A percentile compares a stretch with the other conserved stretches of the same genome.
Conservation (phyloP, 805 yeast species). For the Kurtzmaniella cleridarum region DNA sequence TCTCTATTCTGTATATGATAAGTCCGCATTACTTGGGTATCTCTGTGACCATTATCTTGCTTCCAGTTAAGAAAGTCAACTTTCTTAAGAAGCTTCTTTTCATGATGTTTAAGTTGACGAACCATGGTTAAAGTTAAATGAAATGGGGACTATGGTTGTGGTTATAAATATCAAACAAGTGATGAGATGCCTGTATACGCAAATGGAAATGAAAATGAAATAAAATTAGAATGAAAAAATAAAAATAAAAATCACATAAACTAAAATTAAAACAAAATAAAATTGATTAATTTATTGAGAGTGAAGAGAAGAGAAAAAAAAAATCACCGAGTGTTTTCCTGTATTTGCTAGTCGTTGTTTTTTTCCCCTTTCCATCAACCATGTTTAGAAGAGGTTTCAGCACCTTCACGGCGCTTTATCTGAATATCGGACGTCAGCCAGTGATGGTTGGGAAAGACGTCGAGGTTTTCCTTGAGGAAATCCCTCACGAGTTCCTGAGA, state of each 20-base stretch:
- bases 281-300: no score
- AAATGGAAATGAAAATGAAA: no score
- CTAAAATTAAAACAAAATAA: no score
- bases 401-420: slow-evolving; percentile 17
- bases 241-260: no score
- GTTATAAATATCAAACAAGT: no score
- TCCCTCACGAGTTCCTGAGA: slow-evolving; percentile 50
- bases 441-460: slow-evolving; percentile 64
- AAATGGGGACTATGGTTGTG: neutral
- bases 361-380: neutral
- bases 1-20: slow-evolving; percentile 93
- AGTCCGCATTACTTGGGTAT: slow-evolving; percentile 92
- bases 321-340: no score
- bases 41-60: slow-evolving; percentile 92
- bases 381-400: slow-evolving; percentile 10
- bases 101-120: slow-evolving; percentile 88
- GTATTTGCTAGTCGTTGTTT: no score
- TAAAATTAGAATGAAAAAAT: no score
- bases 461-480: slow-evolving; percentile 37
- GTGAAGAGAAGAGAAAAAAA: no score
- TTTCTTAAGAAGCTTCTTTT: slow-evolving; percentile 87
- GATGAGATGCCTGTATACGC: no score
- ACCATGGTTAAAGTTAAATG: slow-evolving; percentile 46
- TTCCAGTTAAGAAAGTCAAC: slow-evolving; percentile 98
- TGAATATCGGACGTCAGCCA: slow-evolving; percentile 81